Evolutionary conservation across 164 flowering plant genomes (phyloP), one percentile per base, ranked within the genome.

Genomic region (Vitis rotundifolia): DNA sequence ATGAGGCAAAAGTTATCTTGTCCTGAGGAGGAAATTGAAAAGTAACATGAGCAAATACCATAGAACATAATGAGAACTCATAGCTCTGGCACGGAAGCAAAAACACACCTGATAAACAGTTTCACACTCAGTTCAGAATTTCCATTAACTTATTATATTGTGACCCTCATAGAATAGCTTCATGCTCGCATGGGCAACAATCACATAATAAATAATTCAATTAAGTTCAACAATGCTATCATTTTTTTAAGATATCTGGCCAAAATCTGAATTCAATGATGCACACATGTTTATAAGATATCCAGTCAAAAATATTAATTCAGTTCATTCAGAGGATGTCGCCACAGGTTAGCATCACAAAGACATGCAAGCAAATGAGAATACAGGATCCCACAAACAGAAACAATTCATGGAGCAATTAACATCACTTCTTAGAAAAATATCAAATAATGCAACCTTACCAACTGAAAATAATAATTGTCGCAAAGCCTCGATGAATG

Each of bases 401-500:
- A 26, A 26, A 47, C 48, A 66, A 13, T 50, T 22, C 26, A 22
- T 22, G 26, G 2, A 22, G 26, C 26, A 22, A 22, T 22, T 22
- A 22, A 22, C 26, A 22, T 22, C 26, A 22, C 26, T 22, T 50
- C n/a, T n/a, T 50, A 12, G 9, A 29, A 9, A 70, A 15, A 19
- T 9, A 11, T 28, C 4, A 53, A 62, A 52, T 0, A 9, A 16
- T 16, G 50, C 15, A 49, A 62, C 44, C 89, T 77, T 81, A 96
- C 99, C 99, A 72, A 92, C 91, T 62, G 92, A 81, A 78, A 90
- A 96, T 19, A 91, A 91, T 56, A 96, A 75, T 71, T 96, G 99
- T 8, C 99, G 86, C 74, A 96, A 69, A 77, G 99, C 98, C 80
- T 96, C 99, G 49, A 91, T 89, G 70, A 96, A 96, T 71, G 99